These are phyloP conservation scores for Euclidium syriacum DNA, from an alignment of 345 rosid genomes.

Conservation along the genomic window DNA sequence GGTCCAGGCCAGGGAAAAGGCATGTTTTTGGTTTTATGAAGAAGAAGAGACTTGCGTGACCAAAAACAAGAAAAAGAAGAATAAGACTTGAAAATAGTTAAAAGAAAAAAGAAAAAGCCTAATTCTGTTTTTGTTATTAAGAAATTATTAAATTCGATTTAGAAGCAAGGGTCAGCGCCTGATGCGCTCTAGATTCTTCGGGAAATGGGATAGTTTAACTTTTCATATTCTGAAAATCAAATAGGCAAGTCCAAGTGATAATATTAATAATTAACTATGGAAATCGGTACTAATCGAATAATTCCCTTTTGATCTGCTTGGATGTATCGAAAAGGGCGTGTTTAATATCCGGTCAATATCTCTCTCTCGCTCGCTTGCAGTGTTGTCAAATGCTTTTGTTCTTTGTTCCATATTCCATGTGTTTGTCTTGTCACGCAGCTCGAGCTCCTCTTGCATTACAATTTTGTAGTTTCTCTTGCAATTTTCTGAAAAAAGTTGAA, in stretches of 20 bases:
- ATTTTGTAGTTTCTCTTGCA: background rate
- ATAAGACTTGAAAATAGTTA: background rate
- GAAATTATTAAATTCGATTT: constrained; percentile 34
- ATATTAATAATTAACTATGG: constrained; percentile 7
- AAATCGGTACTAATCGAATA: constrained; percentile 30
- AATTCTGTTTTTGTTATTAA: constrained; percentile 11
- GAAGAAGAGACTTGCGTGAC: too few relatives aligned
- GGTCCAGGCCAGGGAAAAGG: too few relatives aligned
- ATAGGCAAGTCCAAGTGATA: background rate
- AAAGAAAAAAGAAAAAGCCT: constrained; percentile 9
- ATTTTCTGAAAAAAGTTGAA: background rate
- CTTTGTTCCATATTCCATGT: constrained; percentile 82
- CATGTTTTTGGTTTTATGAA: too few relatives aligned
- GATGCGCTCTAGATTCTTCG: constrained; percentile 98
- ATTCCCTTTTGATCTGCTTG: constrained; percentile 24
- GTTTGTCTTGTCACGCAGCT: constrained; percentile 67
- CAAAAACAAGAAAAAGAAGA: too few relatives aligned
- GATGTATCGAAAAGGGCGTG: constrained; percentile 27
- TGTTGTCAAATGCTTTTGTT: constrained; percentile 48
- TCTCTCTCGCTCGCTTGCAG: constrained; percentile 28
- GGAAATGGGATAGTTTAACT: constrained; percentile 39
- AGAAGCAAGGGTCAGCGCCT: constrained; percentile 85
- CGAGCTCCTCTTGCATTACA: constrained; percentile 4
- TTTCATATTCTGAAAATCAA: constrained; percentile 1
- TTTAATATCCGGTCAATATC: constrained; percentile 52